Evolutionary conservation across 164 flowering plant genomes (phyloP).

Genomic region (Cinnamomum micranthum): DNA sequence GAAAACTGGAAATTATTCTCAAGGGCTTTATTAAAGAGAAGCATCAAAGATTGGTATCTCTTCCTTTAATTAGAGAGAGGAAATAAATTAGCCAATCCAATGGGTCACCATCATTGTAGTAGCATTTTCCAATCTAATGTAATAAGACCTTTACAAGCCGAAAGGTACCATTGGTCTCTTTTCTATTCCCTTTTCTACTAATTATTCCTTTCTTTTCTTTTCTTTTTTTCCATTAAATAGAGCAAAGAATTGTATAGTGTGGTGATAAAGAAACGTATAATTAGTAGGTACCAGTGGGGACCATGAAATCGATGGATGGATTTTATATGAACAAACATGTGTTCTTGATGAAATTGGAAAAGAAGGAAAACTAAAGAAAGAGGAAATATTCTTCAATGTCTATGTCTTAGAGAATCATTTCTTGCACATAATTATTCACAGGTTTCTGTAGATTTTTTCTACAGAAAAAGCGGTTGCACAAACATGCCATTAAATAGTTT

Average conservation of each 20-base stretch:
- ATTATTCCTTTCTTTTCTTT: not conserved
- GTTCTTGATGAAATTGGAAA: too few species aligned
- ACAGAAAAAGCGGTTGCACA: too few species aligned
- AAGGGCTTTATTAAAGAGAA: not conserved
- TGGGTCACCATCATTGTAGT: not conserved
- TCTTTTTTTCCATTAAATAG: not conserved
- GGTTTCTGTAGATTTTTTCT: too few species aligned
- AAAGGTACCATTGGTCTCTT: not conserved
- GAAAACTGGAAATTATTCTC: not conserved
- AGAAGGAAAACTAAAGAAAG: too few species aligned
- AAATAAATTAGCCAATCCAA: not conserved
- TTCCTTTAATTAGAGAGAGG: not conserved
- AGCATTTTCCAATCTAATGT: not conserved
- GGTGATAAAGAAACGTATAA: not conserved
- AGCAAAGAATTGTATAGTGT: not conserved
- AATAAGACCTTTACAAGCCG: not conserved
- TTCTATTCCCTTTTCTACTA: not conserved
- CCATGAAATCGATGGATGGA: too few species aligned
- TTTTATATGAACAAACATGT: too few species aligned
- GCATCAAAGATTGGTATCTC: not conserved
- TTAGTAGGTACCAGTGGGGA: too few species aligned
- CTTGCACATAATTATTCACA: too few species aligned
- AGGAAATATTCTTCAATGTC: too few species aligned
- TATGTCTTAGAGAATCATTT: too few species aligned
- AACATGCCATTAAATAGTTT: too few species aligned